phyloP scores from a whole-genome alignment of 495 filamentous ascomycete species.

The Venustampulla echinocandica region DNA sequence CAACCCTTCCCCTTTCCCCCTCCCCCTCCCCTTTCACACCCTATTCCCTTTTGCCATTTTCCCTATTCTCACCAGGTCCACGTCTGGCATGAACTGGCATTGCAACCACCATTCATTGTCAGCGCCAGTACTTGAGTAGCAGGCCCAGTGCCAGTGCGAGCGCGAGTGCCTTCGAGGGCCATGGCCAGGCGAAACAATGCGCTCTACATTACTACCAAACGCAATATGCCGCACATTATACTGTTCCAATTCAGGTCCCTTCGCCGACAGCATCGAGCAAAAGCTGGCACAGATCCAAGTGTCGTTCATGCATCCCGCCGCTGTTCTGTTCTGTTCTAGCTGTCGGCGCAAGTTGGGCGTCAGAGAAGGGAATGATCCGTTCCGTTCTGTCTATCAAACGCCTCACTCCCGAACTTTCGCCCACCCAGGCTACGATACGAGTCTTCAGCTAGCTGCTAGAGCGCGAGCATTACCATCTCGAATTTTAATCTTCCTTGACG shows the following conservation, averaged over 20 bases:
- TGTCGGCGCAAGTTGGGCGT: too few relatives aligned
- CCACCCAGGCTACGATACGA: neutral
- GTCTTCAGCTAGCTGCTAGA: neutral
- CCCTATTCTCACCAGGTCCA: too few relatives aligned
- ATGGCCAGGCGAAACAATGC: neutral
- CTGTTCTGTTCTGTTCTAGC: too few relatives aligned
- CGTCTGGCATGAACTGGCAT: too few relatives aligned
- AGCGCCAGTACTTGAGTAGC: too few relatives aligned
- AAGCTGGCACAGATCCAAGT: neutral
- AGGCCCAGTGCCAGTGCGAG: neutral
- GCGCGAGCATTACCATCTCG: neutral
- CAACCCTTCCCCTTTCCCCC: too few relatives aligned
- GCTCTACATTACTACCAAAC: slow-evolving; percentile 1
- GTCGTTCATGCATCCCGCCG: neutral
- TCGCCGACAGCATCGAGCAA: neutral
- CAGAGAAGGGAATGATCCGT: too few relatives aligned
- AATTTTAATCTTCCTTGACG: neutral
- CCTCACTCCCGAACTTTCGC: neutral
- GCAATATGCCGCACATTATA: neutral
- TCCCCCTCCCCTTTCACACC: too few relatives aligned
- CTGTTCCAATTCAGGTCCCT: neutral
- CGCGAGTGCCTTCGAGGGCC: neutral
- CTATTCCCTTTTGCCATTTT: too few relatives aligned
- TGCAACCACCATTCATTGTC: too few relatives aligned
- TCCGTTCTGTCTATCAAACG: slow-evolving; percentile 3